Percentiles rank a stretch among this genome's conserved stretches.
These are phyloP conservation scores for Suhomyces sp. DNA, from an alignment of 805 yeast genomes.

Conservation along the genomic window DNA sequence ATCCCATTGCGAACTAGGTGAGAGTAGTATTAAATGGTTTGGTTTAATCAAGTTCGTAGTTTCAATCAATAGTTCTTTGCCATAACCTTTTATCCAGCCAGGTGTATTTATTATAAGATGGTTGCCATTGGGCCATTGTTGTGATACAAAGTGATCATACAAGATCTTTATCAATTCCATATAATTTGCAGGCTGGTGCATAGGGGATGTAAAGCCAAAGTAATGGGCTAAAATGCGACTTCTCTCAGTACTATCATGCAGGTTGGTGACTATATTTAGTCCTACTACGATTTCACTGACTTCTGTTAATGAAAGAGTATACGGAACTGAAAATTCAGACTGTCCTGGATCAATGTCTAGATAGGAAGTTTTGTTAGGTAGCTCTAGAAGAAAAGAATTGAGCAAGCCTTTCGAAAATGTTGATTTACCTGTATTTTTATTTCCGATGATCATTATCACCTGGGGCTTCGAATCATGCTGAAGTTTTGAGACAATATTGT, in stretches of 20 bases:
- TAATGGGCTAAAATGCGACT: slow-evolving; percentile 28
- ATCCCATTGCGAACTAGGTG: slow-evolving; percentile 18
- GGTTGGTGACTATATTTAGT: slow-evolving; percentile 21
- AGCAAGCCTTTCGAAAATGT: slow-evolving; percentile 57
- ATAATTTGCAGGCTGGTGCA: slow-evolving; percentile 60
- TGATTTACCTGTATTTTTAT: slow-evolving; percentile 81
- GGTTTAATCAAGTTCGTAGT: slow-evolving; percentile 49
- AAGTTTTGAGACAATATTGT: neutral
- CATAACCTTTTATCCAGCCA: slow-evolving; percentile 90
- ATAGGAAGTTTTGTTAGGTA: slow-evolving; percentile 38
- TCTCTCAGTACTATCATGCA: slow-evolving; percentile 5
- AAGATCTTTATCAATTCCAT: slow-evolving; percentile 41
- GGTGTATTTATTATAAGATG: slow-evolving; percentile 72
- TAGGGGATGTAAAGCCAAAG: slow-evolving; percentile 69
- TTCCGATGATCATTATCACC: slow-evolving; percentile 50
- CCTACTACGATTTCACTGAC: slow-evolving; percentile 27
- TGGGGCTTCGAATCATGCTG: slow-evolving; percentile 12
- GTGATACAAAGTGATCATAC: slow-evolving; percentile 24
- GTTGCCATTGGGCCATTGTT: slow-evolving; percentile 19
- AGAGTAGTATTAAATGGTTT: slow-evolving; percentile 53
- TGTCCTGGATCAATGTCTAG: slow-evolving; percentile 90
- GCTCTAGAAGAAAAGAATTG: slow-evolving; percentile 41
- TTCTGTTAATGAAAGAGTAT: slow-evolving; percentile 56
- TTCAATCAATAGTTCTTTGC: slow-evolving; percentile 58
- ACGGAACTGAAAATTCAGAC: slow-evolving; percentile 73